Percentiles rank a stretch among this genome's conserved stretches.
Evolutionary conservation across 371 early-diverging fungal genomes (phyloP).

Genomic region (Mucor circinelloides): DNA sequence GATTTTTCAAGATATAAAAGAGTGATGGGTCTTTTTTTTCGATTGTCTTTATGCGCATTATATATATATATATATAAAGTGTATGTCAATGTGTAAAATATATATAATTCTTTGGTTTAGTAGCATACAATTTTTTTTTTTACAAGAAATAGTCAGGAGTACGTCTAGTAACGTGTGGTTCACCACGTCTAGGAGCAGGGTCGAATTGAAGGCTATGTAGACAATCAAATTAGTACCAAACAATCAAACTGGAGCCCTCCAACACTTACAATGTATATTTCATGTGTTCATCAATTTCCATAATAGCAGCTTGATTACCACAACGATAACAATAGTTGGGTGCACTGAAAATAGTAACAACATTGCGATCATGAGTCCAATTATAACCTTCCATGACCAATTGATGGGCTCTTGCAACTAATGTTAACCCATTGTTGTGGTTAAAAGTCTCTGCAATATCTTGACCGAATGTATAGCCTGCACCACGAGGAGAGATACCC

Average conservation of each 20-base stretch:
- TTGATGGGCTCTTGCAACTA: slow-evolving; percentile 98
- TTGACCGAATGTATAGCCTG: slow-evolving; percentile 98
- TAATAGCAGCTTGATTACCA: slow-evolving; percentile 98
- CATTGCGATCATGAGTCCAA: slow-evolving; percentile 97
- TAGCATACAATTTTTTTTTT: slow-evolving; percentile 11
- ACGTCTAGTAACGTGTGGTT: slow-evolving; percentile 96
- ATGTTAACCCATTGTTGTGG: slow-evolving; percentile 91
- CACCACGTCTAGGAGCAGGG: slow-evolving; percentile 97
- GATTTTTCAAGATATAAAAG: neutral
- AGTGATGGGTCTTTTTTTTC: neutral
- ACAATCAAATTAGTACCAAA: slow-evolving; percentile 4
- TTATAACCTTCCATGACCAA: slow-evolving; percentile 94
- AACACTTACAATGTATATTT: slow-evolving; percentile 90
- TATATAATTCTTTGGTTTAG: neutral
- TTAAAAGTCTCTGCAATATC: slow-evolving; percentile 97
- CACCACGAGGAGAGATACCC: slow-evolving; percentile 98
- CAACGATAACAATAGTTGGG: slow-evolving; percentile 99
- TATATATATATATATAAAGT: neutral
- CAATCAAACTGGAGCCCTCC: neutral
- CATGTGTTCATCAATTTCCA: slow-evolving; percentile 93
- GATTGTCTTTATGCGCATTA: neutral
- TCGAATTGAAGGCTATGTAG: slow-evolving; percentile 93
- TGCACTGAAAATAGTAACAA: slow-evolving; percentile 99
- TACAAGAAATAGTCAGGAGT: slow-evolving; percentile 99
- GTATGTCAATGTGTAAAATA: neutral